These are phyloP conservation scores for Arthrocladium fulminans DNA, from an alignment of 2,329 filamentous ascomycete genomes.

Conservation along the genomic window DNA sequence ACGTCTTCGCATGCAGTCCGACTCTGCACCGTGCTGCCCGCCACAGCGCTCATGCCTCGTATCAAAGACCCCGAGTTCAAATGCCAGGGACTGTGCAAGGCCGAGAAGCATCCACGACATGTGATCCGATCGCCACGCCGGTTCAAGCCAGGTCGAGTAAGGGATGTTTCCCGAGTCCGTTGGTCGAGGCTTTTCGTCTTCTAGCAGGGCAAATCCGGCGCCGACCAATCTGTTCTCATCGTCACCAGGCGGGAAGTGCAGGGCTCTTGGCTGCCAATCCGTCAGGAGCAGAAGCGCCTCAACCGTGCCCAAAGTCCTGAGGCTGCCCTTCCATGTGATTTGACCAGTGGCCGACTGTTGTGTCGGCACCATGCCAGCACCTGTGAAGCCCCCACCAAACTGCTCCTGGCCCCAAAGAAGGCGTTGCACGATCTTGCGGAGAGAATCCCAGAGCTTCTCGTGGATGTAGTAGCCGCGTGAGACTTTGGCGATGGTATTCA, in stretches of 20 bases:
- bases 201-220: constrained; percentile 19
- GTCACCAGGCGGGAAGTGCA: constrained; percentile 77
- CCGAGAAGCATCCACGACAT: constrained; percentile 55
- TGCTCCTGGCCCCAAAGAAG: constrained; percentile 95
- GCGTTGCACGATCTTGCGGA: constrained; percentile 89
- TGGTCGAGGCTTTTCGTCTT: constrained; percentile 22
- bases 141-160: constrained; percentile 90
- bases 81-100: constrained; percentile 44
- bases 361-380: constrained; percentile 55
- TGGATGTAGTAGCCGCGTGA: constrained; percentile 87
- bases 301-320: constrained; percentile 84
- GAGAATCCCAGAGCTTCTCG: constrained; percentile 88
- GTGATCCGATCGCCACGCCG: constrained; percentile 68
- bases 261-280: constrained; percentile 89
- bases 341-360: constrained; percentile 57
- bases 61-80: constrained; percentile 90
- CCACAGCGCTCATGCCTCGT: constrained; percentile 49
- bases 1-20: constrained; percentile 68
- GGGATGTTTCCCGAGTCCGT: constrained; percentile 46
- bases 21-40: constrained; percentile 36
- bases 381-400: constrained; percentile 80
- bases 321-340: constrained; percentile 56
- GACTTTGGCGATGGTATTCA: constrained; percentile 68
- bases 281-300: constrained; percentile 90
- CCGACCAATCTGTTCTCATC: constrained; percentile 56